Percentiles rank a stretch among this genome's conserved stretches.
These are phyloP conservation scores for Pseudocohnilembus persalinus DNA, from an alignment of 169 alveolate genomes.

Conservation along the genomic window DNA sequence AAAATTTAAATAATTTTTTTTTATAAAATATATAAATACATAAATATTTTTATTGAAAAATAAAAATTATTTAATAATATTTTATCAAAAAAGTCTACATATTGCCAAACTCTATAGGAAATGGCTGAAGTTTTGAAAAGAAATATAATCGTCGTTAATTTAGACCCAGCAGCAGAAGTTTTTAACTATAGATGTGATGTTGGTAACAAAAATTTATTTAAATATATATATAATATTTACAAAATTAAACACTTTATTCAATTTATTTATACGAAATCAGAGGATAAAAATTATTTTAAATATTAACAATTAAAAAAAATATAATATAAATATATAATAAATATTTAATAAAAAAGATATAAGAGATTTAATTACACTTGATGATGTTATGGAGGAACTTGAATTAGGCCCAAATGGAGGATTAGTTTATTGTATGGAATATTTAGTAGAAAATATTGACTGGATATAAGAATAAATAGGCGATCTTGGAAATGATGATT, in stretches of 20 bases:
- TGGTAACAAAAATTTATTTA: conserved; percentile 20
- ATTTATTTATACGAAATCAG: no score
- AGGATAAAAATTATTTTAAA: no score
- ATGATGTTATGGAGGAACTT: conserved; percentile 92
- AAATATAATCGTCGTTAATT: conserved; percentile 91
- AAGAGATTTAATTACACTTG: conserved; percentile 93
- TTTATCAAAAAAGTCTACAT: conserved; percentile 92
- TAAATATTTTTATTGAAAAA: not conserved
- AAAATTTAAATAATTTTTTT: not conserved
- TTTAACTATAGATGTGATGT: conserved; percentile 85
- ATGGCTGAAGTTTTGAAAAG: conserved; percentile 88
- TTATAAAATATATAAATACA: not conserved
- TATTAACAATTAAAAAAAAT: no score
- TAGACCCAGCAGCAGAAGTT: conserved; percentile 98
- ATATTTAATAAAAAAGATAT: no score
- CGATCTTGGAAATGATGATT: conserved; percentile 89
- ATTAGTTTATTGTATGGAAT: conserved; percentile 95
- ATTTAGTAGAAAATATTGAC: conserved; percentile 89
- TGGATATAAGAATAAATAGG: conserved; percentile 94
- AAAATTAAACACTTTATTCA: no score
- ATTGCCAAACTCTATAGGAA: conserved; percentile 93
- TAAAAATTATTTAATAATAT: not conserved
- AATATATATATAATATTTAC: no score
- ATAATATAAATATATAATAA: not conserved
- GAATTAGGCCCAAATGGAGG: conserved; percentile 98